Base-by-base conservation (phyloP, 306 rosid genomes). In the Cicer cuneatum region DNA sequence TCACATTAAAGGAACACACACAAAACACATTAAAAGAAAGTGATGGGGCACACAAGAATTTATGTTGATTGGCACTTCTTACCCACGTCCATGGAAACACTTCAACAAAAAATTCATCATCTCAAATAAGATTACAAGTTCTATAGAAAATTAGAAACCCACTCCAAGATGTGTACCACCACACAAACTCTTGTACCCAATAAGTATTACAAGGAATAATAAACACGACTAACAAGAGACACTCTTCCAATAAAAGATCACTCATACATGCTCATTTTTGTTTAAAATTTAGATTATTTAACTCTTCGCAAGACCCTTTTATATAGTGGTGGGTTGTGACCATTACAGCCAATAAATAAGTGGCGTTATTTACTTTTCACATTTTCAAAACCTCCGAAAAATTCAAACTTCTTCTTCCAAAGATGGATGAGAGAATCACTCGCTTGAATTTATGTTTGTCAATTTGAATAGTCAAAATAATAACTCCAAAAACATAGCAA, bases 1-100 rank as follows among this genome's bases (percentile, higher is more conserved):
- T 7, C 16, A 58, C 40, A 24, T 3, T 38, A 56, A 58, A 40
- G 39, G 63, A 57, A 10, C 49, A 40, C 42, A 4, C 24, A 7
- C 66, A 38, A 60, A 60, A 60, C 19, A 60, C 67, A 8, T 8
- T 61, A 15, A 45, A 61, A 37, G 19, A 60, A 60, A 38, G 48
- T 62, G 48, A 16, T 15, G 18, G 48, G 10, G 8, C 69, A 63
- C 35, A 63, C 16, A 11, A 46, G 35, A 61, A 38, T 14, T 37
- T 13, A 14, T 40, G 45, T 38, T 24, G 67, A 37, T 61, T 14
- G 21, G 15, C 67, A 38, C 46, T 39, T 61, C 16, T n/a, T 37
- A 61, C 11, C 67, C 21, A 39, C 21, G n/a, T 38, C 43, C 46
- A 37, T 7, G 46, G 21, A 38, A 61, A 61, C 1, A 2, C 29